A percentile compares a stretch with the other conserved stretches of the same genome.
Evolutionary conservation across 2,329 filamentous ascomycete genomes (phyloP).

Genomic region (Trichoderma asperellum): DNA sequence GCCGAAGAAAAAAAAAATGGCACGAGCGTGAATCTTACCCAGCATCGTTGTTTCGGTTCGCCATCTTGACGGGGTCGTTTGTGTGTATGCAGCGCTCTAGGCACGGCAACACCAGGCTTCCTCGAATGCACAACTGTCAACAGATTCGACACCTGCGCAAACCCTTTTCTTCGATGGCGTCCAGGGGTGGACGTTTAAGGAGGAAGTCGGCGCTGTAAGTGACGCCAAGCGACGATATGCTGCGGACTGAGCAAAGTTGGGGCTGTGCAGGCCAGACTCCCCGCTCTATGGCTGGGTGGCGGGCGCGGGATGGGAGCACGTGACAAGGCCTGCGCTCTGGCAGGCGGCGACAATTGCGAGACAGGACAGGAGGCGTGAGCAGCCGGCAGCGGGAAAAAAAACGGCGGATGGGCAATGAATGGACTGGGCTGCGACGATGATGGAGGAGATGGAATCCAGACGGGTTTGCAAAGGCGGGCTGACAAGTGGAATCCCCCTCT

Average conservation of each 20-base stretch:
- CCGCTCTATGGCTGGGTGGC: constrained; percentile 28
- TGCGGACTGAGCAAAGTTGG: constrained; percentile 27
- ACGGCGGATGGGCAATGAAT: constrained; percentile 10
- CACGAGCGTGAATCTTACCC: constrained; percentile 19
- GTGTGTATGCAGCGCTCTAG: constrained; percentile 23
- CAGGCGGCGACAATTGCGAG: background rate
- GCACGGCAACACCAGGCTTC: constrained; percentile 28
- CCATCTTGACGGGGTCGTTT: constrained; percentile 20
- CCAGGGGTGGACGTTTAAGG: constrained; percentile 19
- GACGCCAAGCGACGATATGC: constrained; percentile 28
- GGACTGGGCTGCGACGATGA: constrained; percentile 11
- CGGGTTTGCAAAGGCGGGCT: constrained; percentile 26
- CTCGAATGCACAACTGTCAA: constrained; percentile 4
- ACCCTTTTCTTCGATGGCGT: constrained; percentile 17
- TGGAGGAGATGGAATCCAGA: constrained; percentile 24
- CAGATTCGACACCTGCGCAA: constrained; percentile 13
- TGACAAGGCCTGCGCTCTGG: constrained; percentile 19
- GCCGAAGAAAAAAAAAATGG: background rate
- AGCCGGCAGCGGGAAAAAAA: background rate
- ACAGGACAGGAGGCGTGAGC: background rate
- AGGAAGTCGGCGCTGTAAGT: constrained; percentile 22
- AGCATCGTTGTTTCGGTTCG: constrained; percentile 26
- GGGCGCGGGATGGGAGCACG: constrained; percentile 27
- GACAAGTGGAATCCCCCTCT: constrained; percentile 27
- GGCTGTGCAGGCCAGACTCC: constrained; percentile 31